Evolutionary conservation across 495 filamentous ascomycete species (phyloP), one percentile per base, ranked within the genome.

Genomic region (Penicillium cosmopolitanum): DNA sequence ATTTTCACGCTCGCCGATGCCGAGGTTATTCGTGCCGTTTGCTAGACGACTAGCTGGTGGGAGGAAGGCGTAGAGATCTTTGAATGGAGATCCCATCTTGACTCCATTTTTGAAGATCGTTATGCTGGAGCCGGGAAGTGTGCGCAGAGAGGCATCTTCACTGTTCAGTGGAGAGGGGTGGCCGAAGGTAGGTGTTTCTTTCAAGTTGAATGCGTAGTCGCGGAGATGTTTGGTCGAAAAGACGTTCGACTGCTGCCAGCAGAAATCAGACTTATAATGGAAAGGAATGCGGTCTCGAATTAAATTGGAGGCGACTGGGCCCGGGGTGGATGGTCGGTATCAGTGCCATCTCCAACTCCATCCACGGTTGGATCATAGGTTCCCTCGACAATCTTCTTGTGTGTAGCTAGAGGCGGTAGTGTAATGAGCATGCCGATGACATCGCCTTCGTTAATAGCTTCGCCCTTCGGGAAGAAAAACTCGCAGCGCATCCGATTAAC

Each of bases 201-300:
- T 80, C 19, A 80, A 68, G 40, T 81, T 80, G 57, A 78, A 81
- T 7, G 77, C 77, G 50, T 80, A 80, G 55, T 94, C 88, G 61
- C 97, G 94, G 19, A 97, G 85, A 47, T 95, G 89, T 73, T 97
- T 97, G 2, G 89, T 88, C 2, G 89, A 75, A 61, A 90, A 89
- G 69, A 96, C 94, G 66, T 97, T 96, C 58, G 93, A 93, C 67
- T 93, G 89, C 71, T 98, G 96, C 75, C 96, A 97, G 75, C 93
- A 97, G 52, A 92, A 87, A 70, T 95, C 89, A 51, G 87, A 85
- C 75, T 96, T 97, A 73, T 93, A 96, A 15, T 93, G 86, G 60
- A 98, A 96, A 2, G 94, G 93, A 44, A 97, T 89, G 38, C 96
- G 88, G 69, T 98, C 96, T 59, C 96, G 90, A 53, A 99, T 90